Conservation (phyloP, 169 alveolate genomes). For the Eimeria sp. region DNA sequence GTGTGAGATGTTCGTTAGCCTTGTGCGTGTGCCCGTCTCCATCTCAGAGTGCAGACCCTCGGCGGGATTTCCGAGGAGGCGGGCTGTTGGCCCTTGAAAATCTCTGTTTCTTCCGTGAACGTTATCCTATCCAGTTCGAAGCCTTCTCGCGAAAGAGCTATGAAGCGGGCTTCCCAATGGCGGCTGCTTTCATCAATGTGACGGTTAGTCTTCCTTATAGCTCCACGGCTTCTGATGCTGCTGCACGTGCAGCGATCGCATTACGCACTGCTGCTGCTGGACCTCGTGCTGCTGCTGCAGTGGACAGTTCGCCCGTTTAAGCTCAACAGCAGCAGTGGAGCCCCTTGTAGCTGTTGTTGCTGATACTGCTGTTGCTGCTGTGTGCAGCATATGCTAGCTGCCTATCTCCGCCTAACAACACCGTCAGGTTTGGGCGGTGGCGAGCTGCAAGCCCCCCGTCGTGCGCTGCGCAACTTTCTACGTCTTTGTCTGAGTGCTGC, state of each 20-base stretch:
- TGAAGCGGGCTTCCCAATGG: constrained; percentile 57
- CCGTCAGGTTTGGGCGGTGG: constrained; percentile 25
- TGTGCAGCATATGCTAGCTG: constrained; percentile 65
- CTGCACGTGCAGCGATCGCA: background rate
- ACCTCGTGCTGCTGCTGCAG: constrained; percentile 9
- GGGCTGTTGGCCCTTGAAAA: constrained; percentile 49
- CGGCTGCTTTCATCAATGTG: constrained; percentile 38
- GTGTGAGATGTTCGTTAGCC: too few species aligned
- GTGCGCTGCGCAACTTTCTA: constrained; percentile 38
- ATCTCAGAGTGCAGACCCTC: constrained; percentile 57
- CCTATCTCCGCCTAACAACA: constrained; percentile 39
- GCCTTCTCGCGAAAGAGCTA: constrained; percentile 21
- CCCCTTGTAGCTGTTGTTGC: background rate
- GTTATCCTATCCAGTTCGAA: background rate
- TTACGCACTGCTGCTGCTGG: background rate
- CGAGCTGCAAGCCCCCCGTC: constrained; percentile 47
- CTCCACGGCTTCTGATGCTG: background rate
- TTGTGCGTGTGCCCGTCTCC: background rate
- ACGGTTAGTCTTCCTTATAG: constrained; percentile 12
- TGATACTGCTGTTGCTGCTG: constrained; percentile 24
- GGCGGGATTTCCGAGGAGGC: constrained; percentile 54
- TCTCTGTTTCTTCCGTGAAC: constrained; percentile 1
- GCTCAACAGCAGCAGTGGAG: background rate
- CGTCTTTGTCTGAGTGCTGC: constrained; percentile 62
- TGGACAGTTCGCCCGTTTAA: background rate